These are phyloP conservation scores for Dictyostelium capitatum DNA, from an alignment of 78 protist species.

Conservation along the genomic window DNA sequence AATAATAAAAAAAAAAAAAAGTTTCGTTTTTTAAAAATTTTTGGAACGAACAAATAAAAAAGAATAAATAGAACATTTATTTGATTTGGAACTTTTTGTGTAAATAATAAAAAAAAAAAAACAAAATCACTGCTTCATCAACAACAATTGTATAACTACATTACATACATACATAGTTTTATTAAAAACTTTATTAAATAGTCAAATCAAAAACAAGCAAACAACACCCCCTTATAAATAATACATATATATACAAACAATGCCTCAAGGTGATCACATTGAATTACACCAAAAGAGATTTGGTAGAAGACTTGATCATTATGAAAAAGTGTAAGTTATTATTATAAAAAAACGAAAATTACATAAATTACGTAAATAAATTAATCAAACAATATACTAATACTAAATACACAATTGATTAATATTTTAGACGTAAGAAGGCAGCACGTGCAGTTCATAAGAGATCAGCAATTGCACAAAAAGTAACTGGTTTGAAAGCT, in stretches of 20 bases:
- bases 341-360: not conserved
- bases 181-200: not conserved
- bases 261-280: constrained; percentile 93
- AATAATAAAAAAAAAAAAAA: no score
- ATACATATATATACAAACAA: constrained; percentile 6
- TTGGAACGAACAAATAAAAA: no score
- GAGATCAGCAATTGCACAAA: constrained; percentile 92
- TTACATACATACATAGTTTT: not conserved
- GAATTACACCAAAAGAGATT: constrained; percentile 97
- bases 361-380: no score
- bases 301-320: constrained; percentile 96
- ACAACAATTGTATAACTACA: not conserved
- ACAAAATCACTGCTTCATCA: no score
- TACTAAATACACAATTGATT: not conserved
- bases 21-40: no score
- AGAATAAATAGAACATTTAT: no score
- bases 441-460: constrained; percentile 95
- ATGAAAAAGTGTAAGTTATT: constrained; percentile 90
- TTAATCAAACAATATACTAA: not conserved
- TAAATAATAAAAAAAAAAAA: no score
- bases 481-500: constrained; percentile 96
- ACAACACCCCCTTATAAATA: not conserved
- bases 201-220: not conserved
- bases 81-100: no score
- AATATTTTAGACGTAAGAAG: constrained; percentile 92